Evolutionary conservation across 2,329 filamentous ascomycete species (phyloP).

Genomic region (Claviceps sp.): DNA sequence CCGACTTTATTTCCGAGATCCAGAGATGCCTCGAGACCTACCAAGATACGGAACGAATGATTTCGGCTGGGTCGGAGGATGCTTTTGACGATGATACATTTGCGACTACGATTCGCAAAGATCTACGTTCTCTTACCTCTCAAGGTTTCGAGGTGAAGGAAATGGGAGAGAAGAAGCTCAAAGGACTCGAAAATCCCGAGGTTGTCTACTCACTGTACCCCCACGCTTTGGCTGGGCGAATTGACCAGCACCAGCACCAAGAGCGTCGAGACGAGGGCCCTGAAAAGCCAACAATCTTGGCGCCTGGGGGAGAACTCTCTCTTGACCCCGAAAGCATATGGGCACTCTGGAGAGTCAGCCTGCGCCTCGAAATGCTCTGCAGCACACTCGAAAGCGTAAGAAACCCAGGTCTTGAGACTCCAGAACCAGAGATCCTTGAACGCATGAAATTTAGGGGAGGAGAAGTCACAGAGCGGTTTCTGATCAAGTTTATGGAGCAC

Average conservation of each 20-base stretch:
- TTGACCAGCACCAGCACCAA: conserved; percentile 50
- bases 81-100: conserved; percentile 59
- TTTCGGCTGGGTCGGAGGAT: conserved; percentile 54
- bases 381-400: conserved; percentile 66
- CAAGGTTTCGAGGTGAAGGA: conserved; percentile 97
- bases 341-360: conserved; percentile 77
- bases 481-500: conserved; percentile 84
- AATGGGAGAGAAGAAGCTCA: conserved; percentile 86
- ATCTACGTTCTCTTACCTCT: conserved; percentile 72
- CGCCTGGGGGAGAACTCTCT: conserved; percentile 49
- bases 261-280: conserved; percentile 29
- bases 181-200: conserved; percentile 94
- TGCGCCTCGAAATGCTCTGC: conserved; percentile 88
- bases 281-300: conserved; percentile 47
- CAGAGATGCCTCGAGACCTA: conserved; percentile 81
- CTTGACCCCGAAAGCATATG: conserved; percentile 80
- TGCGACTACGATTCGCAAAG: conserved; percentile 67
- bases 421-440: conserved; percentile 74
- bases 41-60: conserved; percentile 65
- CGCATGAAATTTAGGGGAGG: conserved; percentile 52
- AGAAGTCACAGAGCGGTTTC: conserved; percentile 76
- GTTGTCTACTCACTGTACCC: conserved; percentile 93
- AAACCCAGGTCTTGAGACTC: conserved; percentile 52
- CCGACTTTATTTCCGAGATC: conserved; percentile 93
- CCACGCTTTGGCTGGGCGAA: conserved; percentile 69